Base-by-base conservation (phyloP, 176 grass and related monocot species). In the Tillandsia fasciculata region DNA sequence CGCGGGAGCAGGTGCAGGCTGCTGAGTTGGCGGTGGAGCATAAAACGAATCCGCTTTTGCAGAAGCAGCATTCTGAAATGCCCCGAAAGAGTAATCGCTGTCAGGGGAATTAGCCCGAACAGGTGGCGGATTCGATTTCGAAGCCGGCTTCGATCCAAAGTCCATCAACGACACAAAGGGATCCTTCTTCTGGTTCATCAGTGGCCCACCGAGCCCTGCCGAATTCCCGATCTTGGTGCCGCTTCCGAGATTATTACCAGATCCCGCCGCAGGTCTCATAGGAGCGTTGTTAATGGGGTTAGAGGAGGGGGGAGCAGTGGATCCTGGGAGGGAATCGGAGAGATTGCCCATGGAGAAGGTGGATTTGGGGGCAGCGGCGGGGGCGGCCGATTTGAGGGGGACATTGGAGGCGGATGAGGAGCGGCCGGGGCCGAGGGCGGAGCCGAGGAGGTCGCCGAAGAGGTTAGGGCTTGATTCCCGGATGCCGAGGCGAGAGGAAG, bases 361-460 rank as follows among this genome's bases (percentile, higher is more conserved):
- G 49, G 50, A 71, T 63, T 17, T 88, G 49, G 76, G 59, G 22
- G 50, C 64, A 10, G 83, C 28, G 0, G 68, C 84, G 1, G 85
- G 73, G 11, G 76, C 77, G 8, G 86, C 65, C 49, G 90, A 90
- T 78, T 84, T 99, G 73, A 99, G 82, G 9, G 94, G 94, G 10
- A 76, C 84, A 71, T 70, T 83, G 50, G 81, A 70, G 33, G 73
- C 29, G 48, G 77, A 70, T 24, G 73, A 23, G 48, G 77, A 73
- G 12, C 79, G 69, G 50, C 82, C 78, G 64, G 76, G 83, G 63
- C 92, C 87, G 10, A 99, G 84, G 50, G 87, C 82, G 8, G 94
- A 87, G 27, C 87, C 90, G 51, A 99, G 68, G 66, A 99, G 94
- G 78, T 99, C 94, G 73, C 94, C 74, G 71, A 99, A 99, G 72